These are phyloP conservation scores for Otatea glauca DNA, from an alignment of 176 grass and related monocot species.

Conservation along the genomic window DNA sequence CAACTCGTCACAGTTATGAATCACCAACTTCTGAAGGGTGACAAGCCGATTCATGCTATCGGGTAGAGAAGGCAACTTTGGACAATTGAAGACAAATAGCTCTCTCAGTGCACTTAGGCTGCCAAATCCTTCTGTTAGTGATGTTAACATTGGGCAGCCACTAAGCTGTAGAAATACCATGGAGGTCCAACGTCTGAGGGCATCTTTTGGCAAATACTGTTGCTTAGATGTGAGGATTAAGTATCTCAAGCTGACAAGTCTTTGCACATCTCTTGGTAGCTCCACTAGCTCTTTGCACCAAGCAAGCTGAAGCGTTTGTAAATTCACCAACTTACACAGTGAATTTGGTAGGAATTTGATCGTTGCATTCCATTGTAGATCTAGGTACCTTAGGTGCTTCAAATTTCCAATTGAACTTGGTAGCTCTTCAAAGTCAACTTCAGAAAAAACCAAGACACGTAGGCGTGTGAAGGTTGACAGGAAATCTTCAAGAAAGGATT, in stretches of 20 bases:
- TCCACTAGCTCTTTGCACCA: neutral
- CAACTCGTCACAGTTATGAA: conserved; percentile 7
- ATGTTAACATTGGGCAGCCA: neutral
- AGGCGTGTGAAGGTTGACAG: conserved; percentile 2
- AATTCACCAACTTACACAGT: conserved; percentile 19
- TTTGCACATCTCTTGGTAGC: neutral
- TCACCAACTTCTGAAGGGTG: neutral
- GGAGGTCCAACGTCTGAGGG: neutral
- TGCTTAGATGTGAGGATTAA: neutral
- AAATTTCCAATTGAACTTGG: conserved; percentile 17
- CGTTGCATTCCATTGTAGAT: neutral
- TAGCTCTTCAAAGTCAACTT: conserved; percentile 13
- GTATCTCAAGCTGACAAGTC: neutral
- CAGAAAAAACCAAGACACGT: neutral
- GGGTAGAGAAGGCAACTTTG: conserved; percentile 26
- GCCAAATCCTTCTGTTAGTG: conserved; percentile 14
- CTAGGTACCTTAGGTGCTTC: conserved; percentile 16
- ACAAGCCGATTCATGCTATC: neutral
- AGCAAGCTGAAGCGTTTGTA: neutral
- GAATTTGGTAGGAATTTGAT: conserved; percentile 31
- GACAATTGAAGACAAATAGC: neutral
- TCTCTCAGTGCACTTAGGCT: neutral
- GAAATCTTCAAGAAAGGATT: conserved; percentile 14
- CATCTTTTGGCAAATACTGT: neutral
- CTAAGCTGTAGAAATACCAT: neutral